These are phyloP conservation scores for Lichtheimia ornata DNA, from an alignment of 371 early-diverging fungal genomes.

Conservation along the genomic window DNA sequence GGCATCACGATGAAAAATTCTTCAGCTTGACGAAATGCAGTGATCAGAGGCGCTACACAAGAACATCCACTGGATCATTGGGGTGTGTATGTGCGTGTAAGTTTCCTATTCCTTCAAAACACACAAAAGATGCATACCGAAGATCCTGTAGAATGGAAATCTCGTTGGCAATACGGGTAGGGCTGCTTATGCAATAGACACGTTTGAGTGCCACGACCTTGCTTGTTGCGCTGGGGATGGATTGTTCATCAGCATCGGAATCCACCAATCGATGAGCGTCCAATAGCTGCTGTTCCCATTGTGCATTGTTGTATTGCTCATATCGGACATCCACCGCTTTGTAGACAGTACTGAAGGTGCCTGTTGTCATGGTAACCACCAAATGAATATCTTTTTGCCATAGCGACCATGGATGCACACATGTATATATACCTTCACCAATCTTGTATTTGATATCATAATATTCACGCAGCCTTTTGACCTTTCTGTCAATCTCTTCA, in stretches of 20 bases:
- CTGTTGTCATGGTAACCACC: constrained; percentile 19
- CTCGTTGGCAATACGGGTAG: constrained; percentile 88
- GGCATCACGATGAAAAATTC: constrained; percentile 90
- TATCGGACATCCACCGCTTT: constrained; percentile 84
- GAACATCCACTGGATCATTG: constrained; percentile 23
- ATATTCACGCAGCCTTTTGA: constrained; percentile 54
- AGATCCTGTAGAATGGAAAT: constrained; percentile 80
- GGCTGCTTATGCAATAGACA: constrained; percentile 87
- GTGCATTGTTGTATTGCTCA: constrained; percentile 65
- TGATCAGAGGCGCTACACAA: constrained; percentile 79
- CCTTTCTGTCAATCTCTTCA: constrained; percentile 41
- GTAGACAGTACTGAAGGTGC: constrained; percentile 97
- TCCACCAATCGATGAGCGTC: constrained; percentile 10
- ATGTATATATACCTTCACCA: constrained; percentile 69
- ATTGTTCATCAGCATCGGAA: constrained; percentile 14
- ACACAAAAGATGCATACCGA: constrained; percentile 39
- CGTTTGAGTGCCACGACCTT: constrained; percentile 86
- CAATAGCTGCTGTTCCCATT: constrained; percentile 48
- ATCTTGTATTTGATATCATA: constrained; percentile 74
- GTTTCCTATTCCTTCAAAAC: background rate
- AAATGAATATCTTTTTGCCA: too few species aligned
- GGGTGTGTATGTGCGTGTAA: background rate
- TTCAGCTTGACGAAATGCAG: constrained; percentile 80
- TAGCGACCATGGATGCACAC: background rate
- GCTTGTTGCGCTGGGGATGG: background rate